phyloP scores from a whole-genome alignment of 139 green algal species.

The Haematococcus lacustris region DNA sequence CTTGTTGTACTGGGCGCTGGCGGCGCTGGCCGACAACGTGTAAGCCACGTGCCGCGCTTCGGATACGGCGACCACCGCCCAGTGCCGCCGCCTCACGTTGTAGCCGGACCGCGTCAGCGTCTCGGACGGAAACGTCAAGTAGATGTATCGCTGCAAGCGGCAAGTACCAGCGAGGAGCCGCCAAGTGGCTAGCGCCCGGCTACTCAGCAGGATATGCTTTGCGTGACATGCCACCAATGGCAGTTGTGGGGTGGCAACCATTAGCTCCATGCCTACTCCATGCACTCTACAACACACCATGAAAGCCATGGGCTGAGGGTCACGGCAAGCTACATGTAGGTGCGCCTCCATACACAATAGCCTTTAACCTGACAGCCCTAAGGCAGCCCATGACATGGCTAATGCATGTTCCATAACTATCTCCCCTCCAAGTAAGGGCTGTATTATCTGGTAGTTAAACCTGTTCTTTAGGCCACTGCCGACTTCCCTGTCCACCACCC shows the following conservation, averaged over 20 bases:
- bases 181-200: not conserved
- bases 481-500: not conserved
- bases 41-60: conserved; percentile 28
- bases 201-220: not conserved
- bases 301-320: too few species aligned
- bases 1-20: conserved; percentile 48
- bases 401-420: too few species aligned
- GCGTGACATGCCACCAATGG: not conserved
- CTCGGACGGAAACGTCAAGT: conserved; percentile 54
- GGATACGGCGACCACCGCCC: conserved; percentile 38
- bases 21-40: conserved; percentile 23
- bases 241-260: not conserved
- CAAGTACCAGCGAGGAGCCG: not conserved
- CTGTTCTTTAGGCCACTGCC: too few species aligned
- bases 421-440: too few species aligned
- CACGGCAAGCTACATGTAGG: too few species aligned
- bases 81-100: conserved; percentile 55
- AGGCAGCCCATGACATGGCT: too few species aligned
- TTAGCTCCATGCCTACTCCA: not conserved
- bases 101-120: conserved; percentile 63
- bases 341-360: too few species aligned
- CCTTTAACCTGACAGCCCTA: too few species aligned
- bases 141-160: conserved; percentile 37
- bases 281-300: conserved; percentile 1
- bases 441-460: too few species aligned